Conservation (phyloP, 116 monocot species). For the Trichopus zeylanicus region DNA sequence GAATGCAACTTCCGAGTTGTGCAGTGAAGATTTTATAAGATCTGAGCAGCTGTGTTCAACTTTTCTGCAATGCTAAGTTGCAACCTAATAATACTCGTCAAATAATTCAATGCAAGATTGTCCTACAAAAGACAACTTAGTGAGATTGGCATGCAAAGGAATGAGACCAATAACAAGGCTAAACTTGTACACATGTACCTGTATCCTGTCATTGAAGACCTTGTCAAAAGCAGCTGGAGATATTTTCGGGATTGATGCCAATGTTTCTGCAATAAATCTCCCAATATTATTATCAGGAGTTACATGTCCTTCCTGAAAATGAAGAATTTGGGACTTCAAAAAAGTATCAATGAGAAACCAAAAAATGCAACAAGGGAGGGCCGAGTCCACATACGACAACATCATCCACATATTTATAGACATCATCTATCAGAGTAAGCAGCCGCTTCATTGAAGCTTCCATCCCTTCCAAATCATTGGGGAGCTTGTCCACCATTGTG, state of each 20-base stretch:
- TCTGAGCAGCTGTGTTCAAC: conserved; percentile 93
- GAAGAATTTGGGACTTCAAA: neutral
- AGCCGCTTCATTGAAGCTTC: conserved; percentile 75
- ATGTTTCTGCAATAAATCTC: conserved; percentile 57
- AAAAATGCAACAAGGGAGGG: neutral
- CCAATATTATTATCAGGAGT: conserved; percentile 75
- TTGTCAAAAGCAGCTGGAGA: conserved; percentile 79
- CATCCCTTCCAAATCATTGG: conserved; percentile 91
- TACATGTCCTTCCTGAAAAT: conserved; percentile 48
- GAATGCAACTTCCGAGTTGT: too few relatives aligned
- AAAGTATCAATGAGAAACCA: neutral
- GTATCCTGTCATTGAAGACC: conserved; percentile 83
- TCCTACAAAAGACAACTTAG: conserved; percentile 36
- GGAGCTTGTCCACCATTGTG: conserved; percentile 67
- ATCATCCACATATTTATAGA: conserved; percentile 84
- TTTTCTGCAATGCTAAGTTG: conserved; percentile 88
- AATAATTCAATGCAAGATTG: conserved; percentile 62
- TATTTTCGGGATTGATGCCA: conserved; percentile 68
- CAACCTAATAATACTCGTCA: conserved; percentile 71
- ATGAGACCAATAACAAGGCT: neutral
- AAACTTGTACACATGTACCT: conserved; percentile 35
- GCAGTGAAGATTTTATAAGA: conserved; percentile 31
- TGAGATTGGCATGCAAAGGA: neutral
- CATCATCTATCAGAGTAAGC: conserved; percentile 59
- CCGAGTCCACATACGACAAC: conserved; percentile 53